These are phyloP conservation scores for Aaosphaeria pasadenensis DNA, from an alignment of 2,329 filamentous ascomycete genomes.

Conservation along the genomic window DNA sequence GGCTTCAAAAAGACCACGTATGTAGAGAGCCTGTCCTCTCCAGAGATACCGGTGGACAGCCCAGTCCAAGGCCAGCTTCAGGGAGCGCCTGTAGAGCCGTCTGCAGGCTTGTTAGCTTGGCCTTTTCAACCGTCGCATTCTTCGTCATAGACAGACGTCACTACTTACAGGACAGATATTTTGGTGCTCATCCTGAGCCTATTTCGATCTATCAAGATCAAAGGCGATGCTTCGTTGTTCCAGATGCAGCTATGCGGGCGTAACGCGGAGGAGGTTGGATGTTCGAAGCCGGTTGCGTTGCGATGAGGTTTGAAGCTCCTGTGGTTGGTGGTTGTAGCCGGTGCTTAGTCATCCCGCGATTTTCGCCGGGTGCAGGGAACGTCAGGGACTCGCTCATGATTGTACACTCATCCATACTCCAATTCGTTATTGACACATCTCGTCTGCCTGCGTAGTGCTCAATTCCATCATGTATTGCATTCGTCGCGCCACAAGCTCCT, in stretches of 20 bases:
- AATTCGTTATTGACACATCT: too few species aligned
- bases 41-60: slow-evolving; percentile 87
- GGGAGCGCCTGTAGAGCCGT: slow-evolving; percentile 80
- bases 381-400: slow-evolving; percentile 20
- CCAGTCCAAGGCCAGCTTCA: slow-evolving; percentile 96
- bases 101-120: slow-evolving; percentile 41
- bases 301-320: slow-evolving; percentile 15
- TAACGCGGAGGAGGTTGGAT: slow-evolving; percentile 24
- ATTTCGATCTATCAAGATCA: too few species aligned
- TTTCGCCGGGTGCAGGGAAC: too few species aligned
- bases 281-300: slow-evolving; percentile 12
- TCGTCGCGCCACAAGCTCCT: slow-evolving; percentile 28
- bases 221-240: too few species aligned
- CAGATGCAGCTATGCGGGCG: slow-evolving; percentile 12
- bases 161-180: slow-evolving; percentile 25
- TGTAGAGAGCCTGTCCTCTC: slow-evolving; percentile 95
- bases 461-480: slow-evolving; percentile 34
- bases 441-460: background rate
- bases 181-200: slow-evolving; percentile 39
- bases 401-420: too few species aligned
- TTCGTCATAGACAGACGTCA: too few species aligned
- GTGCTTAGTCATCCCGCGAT: too few species aligned
- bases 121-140: slow-evolving; percentile 1
- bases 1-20: slow-evolving; percentile 90
- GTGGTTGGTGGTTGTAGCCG: too few species aligned